Evolutionary conservation across 2,329 filamentous ascomycete species (phyloP).

Genomic region (Colletotrichum horii): DNA sequence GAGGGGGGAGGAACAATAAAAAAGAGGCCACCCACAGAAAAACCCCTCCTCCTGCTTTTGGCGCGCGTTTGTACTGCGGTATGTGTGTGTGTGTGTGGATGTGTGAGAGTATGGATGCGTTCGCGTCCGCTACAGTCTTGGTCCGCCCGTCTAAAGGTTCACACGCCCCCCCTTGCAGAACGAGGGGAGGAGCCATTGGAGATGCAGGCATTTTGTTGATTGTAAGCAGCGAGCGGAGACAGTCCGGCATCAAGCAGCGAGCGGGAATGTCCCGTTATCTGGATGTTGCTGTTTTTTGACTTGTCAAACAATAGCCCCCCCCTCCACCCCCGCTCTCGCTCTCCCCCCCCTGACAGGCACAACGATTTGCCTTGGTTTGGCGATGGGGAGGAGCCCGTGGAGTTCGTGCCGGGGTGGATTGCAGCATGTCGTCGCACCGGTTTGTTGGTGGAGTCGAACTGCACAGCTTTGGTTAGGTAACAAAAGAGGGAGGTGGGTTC

Average conservation of each 20-base stretch:
- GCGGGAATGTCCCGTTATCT: conserved; percentile 2
- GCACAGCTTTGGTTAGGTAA: neutral
- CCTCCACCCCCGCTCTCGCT: neutral
- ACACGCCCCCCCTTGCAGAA: neutral
- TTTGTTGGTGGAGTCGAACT: neutral
- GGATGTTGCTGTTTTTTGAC: neutral
- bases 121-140: conserved; percentile 9
- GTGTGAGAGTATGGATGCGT: too few species aligned
- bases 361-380: conserved; percentile 8
- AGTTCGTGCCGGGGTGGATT: neutral
- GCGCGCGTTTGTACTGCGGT: neutral
- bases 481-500: neutral
- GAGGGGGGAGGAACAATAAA: neutral
- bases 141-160: neutral
- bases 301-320: neutral
- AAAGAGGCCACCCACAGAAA: neutral
- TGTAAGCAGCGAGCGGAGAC: conserved; percentile 13
- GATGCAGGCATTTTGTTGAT: conserved; percentile 10
- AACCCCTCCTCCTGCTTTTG: neutral
- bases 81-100: neutral
- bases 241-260: neutral
- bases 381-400: conserved; percentile 1
- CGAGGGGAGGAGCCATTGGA: conserved; percentile 4
- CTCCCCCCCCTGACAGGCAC: neutral
- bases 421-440: neutral